Evolutionary conservation across 257 asterid species (phyloP), one percentile per base, ranked within the genome.

Genomic region (Plantago major): DNA sequence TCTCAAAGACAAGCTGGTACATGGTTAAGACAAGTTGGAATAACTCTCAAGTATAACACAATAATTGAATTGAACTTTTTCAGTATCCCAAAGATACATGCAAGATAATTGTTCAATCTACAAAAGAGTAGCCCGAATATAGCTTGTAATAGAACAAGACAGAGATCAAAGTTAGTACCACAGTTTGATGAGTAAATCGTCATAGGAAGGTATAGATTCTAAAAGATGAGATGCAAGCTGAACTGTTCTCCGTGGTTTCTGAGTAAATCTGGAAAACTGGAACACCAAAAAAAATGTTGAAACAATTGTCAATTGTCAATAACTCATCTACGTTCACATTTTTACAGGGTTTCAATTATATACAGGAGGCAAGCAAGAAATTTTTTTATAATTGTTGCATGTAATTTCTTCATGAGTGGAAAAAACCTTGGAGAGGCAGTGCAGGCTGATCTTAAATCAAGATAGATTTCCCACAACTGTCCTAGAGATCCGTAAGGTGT

Each of bases 41-140:
- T 77, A 61, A 92, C 89, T 51, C 97, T 90, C 84, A 92, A 71
- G 59, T 83, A 92, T 80, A 92, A 92, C 68, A 86, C 72, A 60
- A 86, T 70, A 59, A 97, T 82, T 54, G 99, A 93, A 59, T 72
- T 86, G 95, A 67, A 92, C 97, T 64, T 87, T 95, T 73, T 92
- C 93, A 40, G 70, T 69, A 42, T 83, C 79, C 97, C 99, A 92
- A n/a, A 56, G 11, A 62, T 83, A 79, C 59, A 65, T 92, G 72
- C 75, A 82, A 67, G 40, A 68, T 30, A 70, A 45, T 44, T 61
- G 47, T 14, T 55, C 51, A 3, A 62, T 55, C 11, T 55, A 42
- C 47, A 37, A 33, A 46, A 46, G 62, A 71, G 42, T 58, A 47
- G 33, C 50, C 56, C 57, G 55, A 64, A 62, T 22, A 46, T 66